Percentiles rank a stretch among this genome's conserved stretches.
These are phyloP conservation scores for Keithomyces neogunnii DNA, from an alignment of 2,329 filamentous ascomycete genomes.

Conservation along the genomic window DNA sequence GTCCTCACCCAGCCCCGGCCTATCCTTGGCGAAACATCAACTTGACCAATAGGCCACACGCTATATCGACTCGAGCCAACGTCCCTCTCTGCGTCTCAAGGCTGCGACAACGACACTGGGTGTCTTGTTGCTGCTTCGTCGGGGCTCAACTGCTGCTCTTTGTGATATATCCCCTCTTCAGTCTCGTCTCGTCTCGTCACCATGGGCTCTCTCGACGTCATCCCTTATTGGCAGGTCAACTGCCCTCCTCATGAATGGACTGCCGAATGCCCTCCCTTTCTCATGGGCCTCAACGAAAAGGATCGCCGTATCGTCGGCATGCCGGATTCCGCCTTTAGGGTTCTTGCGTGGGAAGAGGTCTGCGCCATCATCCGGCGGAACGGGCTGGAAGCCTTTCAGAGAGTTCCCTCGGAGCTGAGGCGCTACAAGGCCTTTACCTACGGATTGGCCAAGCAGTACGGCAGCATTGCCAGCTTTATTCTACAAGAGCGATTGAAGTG, in stretches of 20 bases:
- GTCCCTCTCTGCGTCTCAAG: too few species aligned
- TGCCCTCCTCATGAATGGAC: constrained; percentile 55
- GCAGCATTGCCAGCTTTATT: constrained; percentile 72
- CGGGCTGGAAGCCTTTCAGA: constrained; percentile 66
- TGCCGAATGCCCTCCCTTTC: constrained; percentile 61
- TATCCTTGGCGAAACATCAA: too few species aligned
- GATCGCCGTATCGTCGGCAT: constrained; percentile 63
- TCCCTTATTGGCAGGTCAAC: constrained; percentile 79
- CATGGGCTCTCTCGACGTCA: constrained; percentile 27
- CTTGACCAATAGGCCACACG: too few species aligned
- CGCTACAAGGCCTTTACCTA: constrained; percentile 65
- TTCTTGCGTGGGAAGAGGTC: constrained; percentile 63
- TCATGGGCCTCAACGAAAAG: constrained; percentile 55
- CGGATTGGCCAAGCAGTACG: constrained; percentile 56
- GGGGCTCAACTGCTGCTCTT: background rate
- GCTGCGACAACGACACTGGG: too few species aligned
- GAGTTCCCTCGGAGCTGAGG: constrained; percentile 69
- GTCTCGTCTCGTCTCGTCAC: background rate
- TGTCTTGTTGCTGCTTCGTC: too few species aligned
- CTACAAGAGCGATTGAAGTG: constrained; percentile 62
- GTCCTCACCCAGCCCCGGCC: too few species aligned
- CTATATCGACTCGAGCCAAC: too few species aligned
- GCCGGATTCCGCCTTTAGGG: constrained; percentile 55
- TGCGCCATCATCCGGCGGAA: constrained; percentile 54
- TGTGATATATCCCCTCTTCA: background rate